Conservation (phyloP, 2,329 filamentous ascomycete species). For the Fusarium avenaceum region DNA sequence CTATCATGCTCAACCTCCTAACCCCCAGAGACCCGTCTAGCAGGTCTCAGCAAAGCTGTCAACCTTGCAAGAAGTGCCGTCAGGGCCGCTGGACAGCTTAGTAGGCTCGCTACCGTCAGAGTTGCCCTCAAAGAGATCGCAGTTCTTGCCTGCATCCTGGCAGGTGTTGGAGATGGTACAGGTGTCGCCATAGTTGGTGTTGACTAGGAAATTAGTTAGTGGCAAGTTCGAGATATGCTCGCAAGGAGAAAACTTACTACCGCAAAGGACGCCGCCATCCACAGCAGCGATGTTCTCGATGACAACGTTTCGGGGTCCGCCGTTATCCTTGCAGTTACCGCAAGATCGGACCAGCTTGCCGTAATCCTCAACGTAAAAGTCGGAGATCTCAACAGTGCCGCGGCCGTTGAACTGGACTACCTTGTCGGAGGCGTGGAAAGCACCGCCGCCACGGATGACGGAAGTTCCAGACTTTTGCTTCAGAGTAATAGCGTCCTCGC, state of each 20-base stretch:
- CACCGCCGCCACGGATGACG: slow-evolving; percentile 59
- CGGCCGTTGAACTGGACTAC: slow-evolving; percentile 60
- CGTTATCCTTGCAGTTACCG: slow-evolving; percentile 51
- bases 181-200: slow-evolving; percentile 47
- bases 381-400: slow-evolving; percentile 54
- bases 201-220: slow-evolving; percentile 21
- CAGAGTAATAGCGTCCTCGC: slow-evolving; percentile 55
- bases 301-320: slow-evolving; percentile 38
- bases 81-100: slow-evolving; percentile 40
- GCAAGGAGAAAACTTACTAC: slow-evolving; percentile 21
- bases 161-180: slow-evolving; percentile 43
- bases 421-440: slow-evolving; percentile 58
- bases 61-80: slow-evolving; percentile 36
- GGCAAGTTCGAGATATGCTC: no score
- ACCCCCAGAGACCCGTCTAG: slow-evolving; percentile 5
- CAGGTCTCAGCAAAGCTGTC: slow-evolving; percentile 35
- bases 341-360: slow-evolving; percentile 66
- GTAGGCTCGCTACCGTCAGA: slow-evolving; percentile 36
- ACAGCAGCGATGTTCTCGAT: slow-evolving; percentile 40
- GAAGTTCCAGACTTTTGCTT: slow-evolving; percentile 57
- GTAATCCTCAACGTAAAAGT: slow-evolving; percentile 53
- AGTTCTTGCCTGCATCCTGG: slow-evolving; percentile 41
- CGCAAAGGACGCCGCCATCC: slow-evolving; percentile 42
- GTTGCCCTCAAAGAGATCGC: slow-evolving; percentile 40
- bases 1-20: background rate